Evolutionary conservation across 2,329 filamentous ascomycete species (phyloP).

Genomic region (Diaporthe citri): DNA sequence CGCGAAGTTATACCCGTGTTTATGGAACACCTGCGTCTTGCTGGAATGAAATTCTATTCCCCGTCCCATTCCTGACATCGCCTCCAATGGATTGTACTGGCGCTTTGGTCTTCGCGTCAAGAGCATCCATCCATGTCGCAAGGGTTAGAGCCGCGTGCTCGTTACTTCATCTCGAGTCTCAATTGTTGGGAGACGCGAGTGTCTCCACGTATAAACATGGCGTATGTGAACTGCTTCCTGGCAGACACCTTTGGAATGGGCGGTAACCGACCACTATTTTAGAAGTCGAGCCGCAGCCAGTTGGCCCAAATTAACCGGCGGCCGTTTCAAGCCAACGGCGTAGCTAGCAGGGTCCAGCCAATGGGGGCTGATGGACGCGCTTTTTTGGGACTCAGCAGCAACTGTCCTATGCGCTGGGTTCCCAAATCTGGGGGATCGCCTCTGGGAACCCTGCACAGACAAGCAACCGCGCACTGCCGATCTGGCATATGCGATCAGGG

Average conservation of each 20-base stretch:
- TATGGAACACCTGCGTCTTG: not conserved
- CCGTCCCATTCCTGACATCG: not conserved
- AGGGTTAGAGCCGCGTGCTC: not conserved
- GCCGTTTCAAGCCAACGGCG: constrained; percentile 36
- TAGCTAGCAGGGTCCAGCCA: constrained; percentile 21
- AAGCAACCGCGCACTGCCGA: constrained; percentile 27
- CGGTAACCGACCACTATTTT: not conserved
- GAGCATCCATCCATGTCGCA: not conserved
- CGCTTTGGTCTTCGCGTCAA: not conserved
- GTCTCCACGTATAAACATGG: not conserved
- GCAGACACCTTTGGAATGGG: constrained; percentile 7
- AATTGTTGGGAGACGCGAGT: not conserved
- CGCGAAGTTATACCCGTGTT: constrained; percentile 29
- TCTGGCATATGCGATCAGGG: constrained; percentile 29
- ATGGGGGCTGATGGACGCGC: constrained; percentile 25
- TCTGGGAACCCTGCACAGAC: constrained; percentile 31
- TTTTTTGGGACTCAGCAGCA: constrained; percentile 12
- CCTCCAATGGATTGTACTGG: not conserved
- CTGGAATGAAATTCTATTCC: not conserved
- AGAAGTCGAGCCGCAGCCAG: constrained; percentile 4
- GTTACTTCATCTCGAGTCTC: not conserved
- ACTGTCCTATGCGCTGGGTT: not conserved
- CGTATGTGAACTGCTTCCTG: not conserved
- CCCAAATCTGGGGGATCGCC: constrained; percentile 21
- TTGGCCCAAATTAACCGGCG: constrained; percentile 24